These are phyloP conservation scores for Aspergillus brunneoviolaceus DNA, from an alignment of 2,329 filamentous ascomycete species.

Conservation along the genomic window DNA sequence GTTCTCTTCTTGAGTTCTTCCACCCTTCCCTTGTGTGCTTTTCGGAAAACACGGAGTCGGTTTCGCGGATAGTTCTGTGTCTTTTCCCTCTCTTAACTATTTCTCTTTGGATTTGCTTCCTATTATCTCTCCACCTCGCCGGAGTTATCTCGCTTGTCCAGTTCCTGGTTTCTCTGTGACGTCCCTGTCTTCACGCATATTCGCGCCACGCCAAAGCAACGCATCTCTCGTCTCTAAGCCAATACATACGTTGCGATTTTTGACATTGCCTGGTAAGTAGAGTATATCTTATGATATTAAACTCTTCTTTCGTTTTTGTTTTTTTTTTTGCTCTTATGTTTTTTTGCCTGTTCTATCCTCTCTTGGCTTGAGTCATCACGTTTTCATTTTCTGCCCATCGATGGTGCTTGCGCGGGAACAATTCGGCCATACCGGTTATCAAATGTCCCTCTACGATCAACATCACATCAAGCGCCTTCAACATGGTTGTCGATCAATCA, in stretches of 20 bases:
- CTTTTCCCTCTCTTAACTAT: constrained; percentile 23
- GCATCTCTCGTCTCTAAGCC: constrained; percentile 15
- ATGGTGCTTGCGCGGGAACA: background rate
- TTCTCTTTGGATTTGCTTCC: constrained; percentile 21
- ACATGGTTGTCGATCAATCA: background rate
- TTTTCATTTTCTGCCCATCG: background rate
- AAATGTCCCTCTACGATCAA: background rate
- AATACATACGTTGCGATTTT: constrained; percentile 18
- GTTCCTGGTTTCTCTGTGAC: constrained; percentile 23
- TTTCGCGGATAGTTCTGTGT: constrained; percentile 30
- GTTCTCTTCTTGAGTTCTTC: constrained; percentile 18
- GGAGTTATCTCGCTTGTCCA: constrained; percentile 28
- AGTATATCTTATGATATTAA: background rate
- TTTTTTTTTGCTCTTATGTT: background rate
- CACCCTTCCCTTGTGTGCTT: constrained; percentile 26
- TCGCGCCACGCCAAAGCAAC: constrained; percentile 22
- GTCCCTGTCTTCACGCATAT: constrained; percentile 22
- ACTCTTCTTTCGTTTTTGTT: background rate
- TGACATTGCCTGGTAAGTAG: constrained; percentile 25
- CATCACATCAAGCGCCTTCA: background rate
- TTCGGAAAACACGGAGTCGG: constrained; percentile 31
- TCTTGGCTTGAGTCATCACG: background rate
- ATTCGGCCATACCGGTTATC: background rate
- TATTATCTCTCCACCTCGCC: constrained; percentile 24
- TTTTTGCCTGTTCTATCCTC: background rate